Base-by-base conservation (phyloP, 768 basidiomycete genomes). In the Suillus alpinus region DNA sequence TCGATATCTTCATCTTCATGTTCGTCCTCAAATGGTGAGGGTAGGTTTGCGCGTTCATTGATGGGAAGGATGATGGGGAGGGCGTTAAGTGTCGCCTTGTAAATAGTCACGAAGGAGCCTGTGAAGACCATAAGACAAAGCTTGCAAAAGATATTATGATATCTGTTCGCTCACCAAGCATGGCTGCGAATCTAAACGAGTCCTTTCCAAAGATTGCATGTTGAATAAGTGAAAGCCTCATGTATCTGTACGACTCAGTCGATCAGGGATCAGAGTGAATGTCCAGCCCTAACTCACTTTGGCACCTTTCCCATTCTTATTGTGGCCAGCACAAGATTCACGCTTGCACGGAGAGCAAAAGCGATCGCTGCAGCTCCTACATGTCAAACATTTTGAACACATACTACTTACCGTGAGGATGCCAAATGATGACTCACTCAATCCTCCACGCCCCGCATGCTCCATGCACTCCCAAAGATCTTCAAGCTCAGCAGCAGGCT, bases 201-300 rank as follows among this genome's bases (percentile, higher is more conserved):
- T 97, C 95, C 44, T 78, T 63, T 0, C 94, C 94, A 65, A 97
- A 91, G 47, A 96, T 77, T 0, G 94, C 95, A 76, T 85, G 90
- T 4, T 89, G 84, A 55, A 97, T 80, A 26, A 94, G 71, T 4
- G 83, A 73, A 8, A 90, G 74, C 10, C 89, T 84, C 58, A 82
- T 73, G n/a, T 84, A 77, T 67, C 91, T 94, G 66, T 5, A 37
- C 47, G 32, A 12, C 16, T 57, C 29, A n/a, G 51, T 46, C 31
- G 18, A 32, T 18, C 29, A n/a, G 31, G 16, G 18, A 32, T 32
- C 31, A 3, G 10, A 50, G 31, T n/a, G 1, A 32, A 32, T 31
- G 31, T 50, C 18, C 18, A 32, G 18, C 18, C 10, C 49, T 50
- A 5, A 50, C 49, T 50, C 29, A 93, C 94, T 81, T 86, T 50